phyloP scores from a whole-genome alignment of 257 asterid species.

The Lithospermum erythrorhizon region DNA sequence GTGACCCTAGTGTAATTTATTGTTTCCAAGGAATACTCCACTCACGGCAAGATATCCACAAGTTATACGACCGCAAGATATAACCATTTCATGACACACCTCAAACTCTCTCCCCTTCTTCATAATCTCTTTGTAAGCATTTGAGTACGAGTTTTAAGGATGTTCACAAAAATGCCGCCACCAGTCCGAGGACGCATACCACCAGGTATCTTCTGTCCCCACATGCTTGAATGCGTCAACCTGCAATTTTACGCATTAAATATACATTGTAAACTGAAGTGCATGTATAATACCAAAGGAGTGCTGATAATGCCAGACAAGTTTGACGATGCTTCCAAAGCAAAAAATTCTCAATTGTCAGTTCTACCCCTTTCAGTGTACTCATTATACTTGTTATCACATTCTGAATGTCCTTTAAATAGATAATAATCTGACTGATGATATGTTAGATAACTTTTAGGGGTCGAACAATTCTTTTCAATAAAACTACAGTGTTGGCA shows the following conservation, averaged over 20 bases:
- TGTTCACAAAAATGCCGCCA: constrained; percentile 87
- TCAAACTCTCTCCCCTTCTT: constrained; percentile 78
- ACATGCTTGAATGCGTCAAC: constrained; percentile 89
- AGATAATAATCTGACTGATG: too few species aligned
- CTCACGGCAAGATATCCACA: not conserved
- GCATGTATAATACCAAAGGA: not conserved
- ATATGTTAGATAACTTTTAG: too few species aligned
- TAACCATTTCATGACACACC: constrained; percentile 30
- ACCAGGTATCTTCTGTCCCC: constrained; percentile 81
- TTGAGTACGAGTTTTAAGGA: constrained; percentile 73
- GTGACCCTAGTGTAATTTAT: not conserved
- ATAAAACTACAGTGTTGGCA: too few species aligned
- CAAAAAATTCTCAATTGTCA: too few species aligned
- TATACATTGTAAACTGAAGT: not conserved
- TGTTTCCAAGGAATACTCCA: not conserved
- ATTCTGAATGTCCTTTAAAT: too few species aligned
- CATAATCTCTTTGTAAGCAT: constrained; percentile 91
- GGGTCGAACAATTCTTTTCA: too few species aligned
- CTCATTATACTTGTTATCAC: too few species aligned
- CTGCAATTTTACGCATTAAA: constrained; percentile 27
- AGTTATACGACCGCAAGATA: not conserved
- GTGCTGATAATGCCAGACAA: too few species aligned
- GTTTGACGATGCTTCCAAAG: too few species aligned
- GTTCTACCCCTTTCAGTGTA: too few species aligned
- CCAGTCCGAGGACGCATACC: constrained; percentile 64